Percentiles rank a stretch among this genome's conserved stretches.
Evolutionary conservation across 140 eudicot species (phyloP).

Genomic region (Oenanthe javanica): DNA sequence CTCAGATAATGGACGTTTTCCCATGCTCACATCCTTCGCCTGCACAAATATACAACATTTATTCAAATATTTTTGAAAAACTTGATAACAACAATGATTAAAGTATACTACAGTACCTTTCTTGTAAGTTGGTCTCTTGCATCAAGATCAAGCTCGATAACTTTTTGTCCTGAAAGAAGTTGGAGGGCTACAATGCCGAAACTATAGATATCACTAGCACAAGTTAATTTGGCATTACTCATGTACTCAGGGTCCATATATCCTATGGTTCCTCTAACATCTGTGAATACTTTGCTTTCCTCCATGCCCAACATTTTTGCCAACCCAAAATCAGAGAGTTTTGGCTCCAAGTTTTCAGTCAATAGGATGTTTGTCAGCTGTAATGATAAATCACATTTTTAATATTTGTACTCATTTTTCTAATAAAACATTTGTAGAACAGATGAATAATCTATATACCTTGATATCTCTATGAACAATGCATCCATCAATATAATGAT

Average conservation of each 20-base stretch:
- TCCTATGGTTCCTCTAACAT: conserved; percentile 76
- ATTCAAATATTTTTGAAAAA: not conserved
- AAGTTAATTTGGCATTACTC: conserved; percentile 77
- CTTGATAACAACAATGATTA: not conserved
- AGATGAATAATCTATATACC: conserved; percentile 21
- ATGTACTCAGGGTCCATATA: conserved; percentile 88
- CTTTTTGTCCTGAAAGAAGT: conserved; percentile 72
- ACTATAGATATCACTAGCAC: conserved; percentile 78
- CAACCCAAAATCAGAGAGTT: conserved; percentile 80
- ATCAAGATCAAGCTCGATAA: conserved; percentile 66
- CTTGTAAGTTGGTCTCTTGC: conserved; percentile 72
- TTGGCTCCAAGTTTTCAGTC: conserved; percentile 54
- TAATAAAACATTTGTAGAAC: not conserved
- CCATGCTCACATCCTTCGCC: conserved; percentile 76
- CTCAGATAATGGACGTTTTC: conserved; percentile 59
- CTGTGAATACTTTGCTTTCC: conserved; percentile 67
- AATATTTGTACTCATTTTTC: not conserved
- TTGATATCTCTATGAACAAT: conserved; percentile 82
- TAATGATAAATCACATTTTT: not conserved
- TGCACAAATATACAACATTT: conserved; percentile 17
- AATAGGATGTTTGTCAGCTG: conserved; percentile 77
- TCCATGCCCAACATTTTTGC: conserved; percentile 72
- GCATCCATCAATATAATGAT: conserved; percentile 59
- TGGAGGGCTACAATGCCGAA: conserved; percentile 78
- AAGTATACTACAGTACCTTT: conserved; percentile 32